Base-by-base conservation (phyloP, 1,139 yeast species). In the Eremothecium gossypii region DNA sequence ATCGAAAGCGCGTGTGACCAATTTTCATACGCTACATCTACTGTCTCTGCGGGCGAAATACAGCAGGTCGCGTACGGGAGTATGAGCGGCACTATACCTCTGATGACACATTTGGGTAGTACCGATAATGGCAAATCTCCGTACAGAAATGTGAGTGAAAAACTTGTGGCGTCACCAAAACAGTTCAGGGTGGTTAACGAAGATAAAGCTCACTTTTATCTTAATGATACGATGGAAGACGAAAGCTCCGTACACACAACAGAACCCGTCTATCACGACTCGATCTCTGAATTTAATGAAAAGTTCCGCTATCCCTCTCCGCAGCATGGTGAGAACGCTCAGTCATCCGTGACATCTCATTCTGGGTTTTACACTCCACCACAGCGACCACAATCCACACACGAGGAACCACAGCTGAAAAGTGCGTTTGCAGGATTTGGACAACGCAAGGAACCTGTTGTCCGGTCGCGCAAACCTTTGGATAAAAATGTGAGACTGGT, bases 131-230 rank as follows among this genome's bases (percentile, higher is more conserved):
- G 30, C 14, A 14, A 14, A 7, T 36, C 20, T 27, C 40, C 36
- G 31, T 29, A n/a, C 13, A 12, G 31, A 11, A 7, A n/a, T n/a
- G 31, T 29, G 5, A n/a, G 12, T 17, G 23, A 17, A 17, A 17
- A 17, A 17, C 23, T 17, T 17, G 23, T n/a, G 11, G 13, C 31
- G 13, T n/a, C 35, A 8, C 51, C 47, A 7, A 45, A 54, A 26
- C 49, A 42, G 9, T 57, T 55, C 33, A 50, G 64, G 35, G 58
- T 60, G 8, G 62, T 55, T 2, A 60, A 60, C 29, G 61, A 57
- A 34, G 59, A 55, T 32, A 49, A 51, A 10, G 55, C 61, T 2
- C 52, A 46, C 4, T 60, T 59, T 42, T 55, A 47, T 38, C 37
- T 58, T 4, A 45, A 49, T 31, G 53, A 50, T 28, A 50, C 49